Evolutionary conservation across 1,284 basidiomycete genomes (phyloP), one percentile per base, ranked within the genome.

Genomic region (Leccinum subspadiceum): DNA sequence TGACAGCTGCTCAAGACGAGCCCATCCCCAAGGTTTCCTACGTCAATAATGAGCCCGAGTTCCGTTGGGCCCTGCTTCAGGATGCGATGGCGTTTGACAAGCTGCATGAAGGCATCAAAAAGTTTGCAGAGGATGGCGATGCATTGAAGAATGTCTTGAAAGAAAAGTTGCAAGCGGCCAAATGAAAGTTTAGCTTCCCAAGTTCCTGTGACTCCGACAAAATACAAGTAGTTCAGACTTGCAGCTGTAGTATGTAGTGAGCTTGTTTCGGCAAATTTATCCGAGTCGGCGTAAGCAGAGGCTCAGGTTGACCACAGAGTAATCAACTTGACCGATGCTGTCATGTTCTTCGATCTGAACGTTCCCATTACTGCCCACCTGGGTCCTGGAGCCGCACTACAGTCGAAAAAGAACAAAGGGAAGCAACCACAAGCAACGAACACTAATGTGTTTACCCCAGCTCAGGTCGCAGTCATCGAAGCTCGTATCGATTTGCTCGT

Each of bases 1-100:
- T n/a, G 15, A 50, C 66, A 84, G 87, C 87, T 58, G 80, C 84
- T 29, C 72, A 82, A 72, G 82, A 81, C 59, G 82, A 87, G 58
- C 80, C 85, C 52, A 84, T 93, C 64, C 70, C 84, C 58, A 98
- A 96, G 81, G 89, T 93, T 59, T 83, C 87, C 46, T 98, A 78
- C 81, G 78, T 99, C 73, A 84, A 97, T 82, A 87, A 97, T 79
- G 93, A 98, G 83, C 78, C 94, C 62, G 90, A 92, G 72, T 98
- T 98, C 88, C 87, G 93, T 64, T 96, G 94, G 93, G 78, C 84
- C 5, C 86, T 98, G 56, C 85, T 96, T 70, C 84, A 93, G 71
- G 94, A 97, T 76, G 76, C 81, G 74, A 96, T 96, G 94, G 94
- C 94, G 10, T 95, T 92, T 71, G 94, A 96, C 77, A 96, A 96